Evolutionary conservation across 2,329 filamentous ascomycete species (phyloP), one percentile per base, ranked within the genome.

Genomic region (Ascochyta lentis): DNA sequence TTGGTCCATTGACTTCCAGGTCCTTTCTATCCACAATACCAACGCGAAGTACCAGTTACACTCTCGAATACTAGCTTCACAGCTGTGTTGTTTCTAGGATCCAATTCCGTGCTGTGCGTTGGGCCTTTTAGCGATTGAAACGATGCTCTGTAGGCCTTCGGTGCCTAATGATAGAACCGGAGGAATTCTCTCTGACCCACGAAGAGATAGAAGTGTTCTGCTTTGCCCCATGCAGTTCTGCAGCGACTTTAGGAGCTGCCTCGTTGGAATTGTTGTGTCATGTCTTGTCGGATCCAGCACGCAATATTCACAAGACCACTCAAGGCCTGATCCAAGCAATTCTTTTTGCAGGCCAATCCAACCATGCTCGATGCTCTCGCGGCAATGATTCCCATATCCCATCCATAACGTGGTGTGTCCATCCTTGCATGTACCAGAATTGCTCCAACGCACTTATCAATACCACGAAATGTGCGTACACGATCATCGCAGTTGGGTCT

Each of bases 351-450:
- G 68, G 61, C 68, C 68, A 72, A 24, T 63, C 54, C 15, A 69
- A 49, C 58, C 64, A 66, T 6, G 60, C 24, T 44, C 60, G 56
- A 47, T 71, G 47, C 49, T 69, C 69, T 24, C 42, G 53, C 0
- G 53, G 58, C 26, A 66, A 39, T 8, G 60, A 43, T 4, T 60
- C 59, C 45, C 54, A 69, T 16, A 71, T 71, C 1, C 67, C 67
- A 24, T 51, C 52, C 58, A 72, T 60, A 8, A 68, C 60, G 52
- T 72, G 69, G 16, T 60, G 45, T 6, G 69, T 71, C 68, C 67
- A 72, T 6, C 66, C 69, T 33, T 65, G 63, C 63, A 69, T 67
- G 37, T 69, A 72, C 69, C 69, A 72, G 37, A 72, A 69, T 1
- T 57, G 48, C 27, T 72, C 67, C 59, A 72, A 53, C 23, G 65